Base-by-base conservation (phyloP, 2,329 filamentous ascomycete species). In the Keithomyces neogunnii region DNA sequence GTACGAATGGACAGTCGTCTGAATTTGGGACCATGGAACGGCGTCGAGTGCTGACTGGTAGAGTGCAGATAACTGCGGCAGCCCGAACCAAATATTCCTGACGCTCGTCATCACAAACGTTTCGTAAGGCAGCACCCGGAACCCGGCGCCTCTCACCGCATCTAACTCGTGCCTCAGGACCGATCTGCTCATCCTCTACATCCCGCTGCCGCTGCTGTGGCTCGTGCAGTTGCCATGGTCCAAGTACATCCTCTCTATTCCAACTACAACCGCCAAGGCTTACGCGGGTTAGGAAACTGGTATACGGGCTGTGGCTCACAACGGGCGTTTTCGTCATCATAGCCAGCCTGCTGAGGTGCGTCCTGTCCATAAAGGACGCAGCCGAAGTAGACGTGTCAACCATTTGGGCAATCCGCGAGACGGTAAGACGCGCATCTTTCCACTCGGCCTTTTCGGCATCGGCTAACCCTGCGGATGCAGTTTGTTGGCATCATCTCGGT, bases 381-480 rank as follows among this genome's bases (percentile, higher is more conserved):
- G 39, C 45, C 30, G 52, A 56, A 19, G 57, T 61, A 13, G 58
- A 61, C 43, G 51, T 61, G 2, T 55, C 54, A 7, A 61, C 58
- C 13, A 61, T 61, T 29, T 61, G 59, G 59, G 57, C 60, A 3
- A 62, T 61, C 47, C 57, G 60, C 52, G 59, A 61, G 51, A 61
- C 59, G 5, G 57, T 59, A 42, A 55, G 56, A 32, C 5, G 10
- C 33, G 33, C 2, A 11, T 11, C 33, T 2, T 11, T 19, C 1
- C 19, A 19, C 19, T 19, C 19, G 19, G 19, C 19, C 19, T 19
- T 19, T 19, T 19, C 19, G 19, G 19, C 19, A 19, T 19, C 19
- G 19, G 19, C 19, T 19, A 19, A 19, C 19, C 1, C n/a, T 3
- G 2, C n/a, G n/a, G 40, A 43, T n/a, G 13, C 47, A 60, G 58